Percentiles rank a stretch among this genome's conserved stretches.
These are phyloP conservation scores for Exophiala dermatitidis DNA, from an alignment of 2,329 filamentous ascomycete species.

Conservation along the genomic window DNA sequence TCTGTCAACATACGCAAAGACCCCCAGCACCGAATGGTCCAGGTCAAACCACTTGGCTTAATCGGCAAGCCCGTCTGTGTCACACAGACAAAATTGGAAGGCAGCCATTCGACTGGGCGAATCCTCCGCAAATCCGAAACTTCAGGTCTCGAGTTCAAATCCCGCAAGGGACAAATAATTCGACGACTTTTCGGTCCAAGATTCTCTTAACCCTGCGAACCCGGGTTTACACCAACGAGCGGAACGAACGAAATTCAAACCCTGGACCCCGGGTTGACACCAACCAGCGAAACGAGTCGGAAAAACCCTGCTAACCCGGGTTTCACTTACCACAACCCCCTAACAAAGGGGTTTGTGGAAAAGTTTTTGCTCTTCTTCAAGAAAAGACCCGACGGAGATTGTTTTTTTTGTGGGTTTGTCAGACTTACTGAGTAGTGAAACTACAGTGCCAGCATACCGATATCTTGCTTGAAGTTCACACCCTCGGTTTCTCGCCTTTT, in stretches of 20 bases:
- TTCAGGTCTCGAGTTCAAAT: neutral
- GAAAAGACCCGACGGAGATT: neutral
- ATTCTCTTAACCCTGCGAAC: neutral
- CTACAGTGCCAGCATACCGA: too few species aligned
- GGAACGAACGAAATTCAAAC: too few species aligned
- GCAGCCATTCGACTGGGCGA: conserved; percentile 1
- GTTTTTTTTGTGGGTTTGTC: neutral
- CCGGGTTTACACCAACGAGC: neutral
- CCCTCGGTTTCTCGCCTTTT: too few species aligned
- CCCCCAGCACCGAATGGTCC: conserved; percentile 1
- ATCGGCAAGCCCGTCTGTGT: neutral
- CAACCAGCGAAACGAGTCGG: neutral
- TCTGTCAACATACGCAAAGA: neutral
- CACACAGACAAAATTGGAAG: neutral
- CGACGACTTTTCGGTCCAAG: neutral
- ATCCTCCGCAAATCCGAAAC: neutral
- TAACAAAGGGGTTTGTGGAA: neutral
- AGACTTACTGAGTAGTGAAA: too few species aligned
- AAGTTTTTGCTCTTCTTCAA: neutral
- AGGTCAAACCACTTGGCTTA: neutral
- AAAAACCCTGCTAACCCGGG: neutral
- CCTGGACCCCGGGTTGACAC: too few species aligned
- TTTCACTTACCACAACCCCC: neutral
- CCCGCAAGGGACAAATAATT: neutral
- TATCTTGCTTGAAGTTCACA: too few species aligned